Percentiles rank a stretch among this genome's conserved stretches.
Conservation (phyloP, 176 grass and related monocot species). For the Hordeum vulgare region DNA sequence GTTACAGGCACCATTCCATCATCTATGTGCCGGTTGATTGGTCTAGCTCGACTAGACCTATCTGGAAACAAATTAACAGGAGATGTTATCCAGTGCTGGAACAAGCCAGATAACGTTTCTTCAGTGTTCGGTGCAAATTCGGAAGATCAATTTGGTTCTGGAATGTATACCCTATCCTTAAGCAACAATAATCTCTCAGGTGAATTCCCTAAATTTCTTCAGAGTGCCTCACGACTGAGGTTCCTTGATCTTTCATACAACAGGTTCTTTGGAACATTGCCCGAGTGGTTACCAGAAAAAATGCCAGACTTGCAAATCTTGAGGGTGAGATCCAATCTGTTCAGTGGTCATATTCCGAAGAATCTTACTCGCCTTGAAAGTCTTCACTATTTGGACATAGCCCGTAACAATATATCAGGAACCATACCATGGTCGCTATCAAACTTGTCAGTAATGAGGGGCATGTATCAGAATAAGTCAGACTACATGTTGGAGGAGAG, state of each 20-base stretch:
- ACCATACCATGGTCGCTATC: background rate
- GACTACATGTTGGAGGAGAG: background rate
- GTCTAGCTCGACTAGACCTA: background rate
- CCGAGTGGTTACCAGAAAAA: background rate
- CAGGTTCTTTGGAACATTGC: background rate
- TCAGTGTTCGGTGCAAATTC: background rate
- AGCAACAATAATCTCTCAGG: background rate
- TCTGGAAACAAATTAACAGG: background rate
- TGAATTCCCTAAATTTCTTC: background rate
- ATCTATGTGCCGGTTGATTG: background rate
- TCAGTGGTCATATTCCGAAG: background rate
- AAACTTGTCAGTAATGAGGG: background rate
- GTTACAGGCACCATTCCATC: background rate
- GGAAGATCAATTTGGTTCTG: background rate
- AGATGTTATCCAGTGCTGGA: background rate
- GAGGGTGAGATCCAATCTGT: background rate
- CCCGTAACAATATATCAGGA: slow-evolving; percentile 19
- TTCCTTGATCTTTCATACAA: background rate
- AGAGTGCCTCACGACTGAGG: background rate
- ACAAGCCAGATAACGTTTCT: background rate
- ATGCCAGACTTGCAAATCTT: background rate
- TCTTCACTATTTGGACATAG: background rate
- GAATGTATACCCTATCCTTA: background rate
- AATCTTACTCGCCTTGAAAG: background rate
- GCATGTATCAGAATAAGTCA: accelerated